Evolutionary conservation across 768 basidiomycete genomes (phyloP).

Genomic region (Russula griseocarnosa): DNA sequence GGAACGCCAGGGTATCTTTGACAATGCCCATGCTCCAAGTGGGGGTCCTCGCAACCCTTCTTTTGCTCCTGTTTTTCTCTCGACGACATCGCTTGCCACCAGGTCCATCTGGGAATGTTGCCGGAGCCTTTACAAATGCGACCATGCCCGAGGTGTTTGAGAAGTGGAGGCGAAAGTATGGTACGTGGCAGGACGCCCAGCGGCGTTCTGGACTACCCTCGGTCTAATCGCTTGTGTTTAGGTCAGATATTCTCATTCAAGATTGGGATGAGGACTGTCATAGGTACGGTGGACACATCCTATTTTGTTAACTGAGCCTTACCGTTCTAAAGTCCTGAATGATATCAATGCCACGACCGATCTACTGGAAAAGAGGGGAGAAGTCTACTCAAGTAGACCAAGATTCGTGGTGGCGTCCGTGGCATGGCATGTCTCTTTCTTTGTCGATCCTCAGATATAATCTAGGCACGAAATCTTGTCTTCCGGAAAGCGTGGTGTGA

Average conservation of each 20-base stretch:
- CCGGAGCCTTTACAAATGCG: background rate
- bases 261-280: constrained; percentile 4
- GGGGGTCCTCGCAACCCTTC: background rate
- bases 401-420: constrained; percentile 22
- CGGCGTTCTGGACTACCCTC: too few species aligned
- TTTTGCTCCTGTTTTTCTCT: background rate
- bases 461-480: constrained; percentile 24
- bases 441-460: background rate
- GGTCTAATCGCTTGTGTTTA: background rate
- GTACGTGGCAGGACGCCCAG: background rate
- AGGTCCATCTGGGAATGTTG: constrained; percentile 14
- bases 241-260: constrained; percentile 25
- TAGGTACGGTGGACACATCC: background rate
- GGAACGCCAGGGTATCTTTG: background rate
- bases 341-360: constrained; percentile 7
- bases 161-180: constrained; percentile 14
- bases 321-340: constrained; percentile 15
- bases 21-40: background rate
- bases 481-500: constrained; percentile 17
- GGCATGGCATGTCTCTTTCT: background rate
- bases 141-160: constrained; percentile 5
- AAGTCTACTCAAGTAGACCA: constrained; percentile 26
- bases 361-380: constrained; percentile 24
- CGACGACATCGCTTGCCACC: constrained; percentile 13
- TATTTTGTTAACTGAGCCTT: background rate